These are phyloP conservation scores for Lepraria neglecta DNA, from an alignment of 495 filamentous ascomycete species.

Conservation along the genomic window DNA sequence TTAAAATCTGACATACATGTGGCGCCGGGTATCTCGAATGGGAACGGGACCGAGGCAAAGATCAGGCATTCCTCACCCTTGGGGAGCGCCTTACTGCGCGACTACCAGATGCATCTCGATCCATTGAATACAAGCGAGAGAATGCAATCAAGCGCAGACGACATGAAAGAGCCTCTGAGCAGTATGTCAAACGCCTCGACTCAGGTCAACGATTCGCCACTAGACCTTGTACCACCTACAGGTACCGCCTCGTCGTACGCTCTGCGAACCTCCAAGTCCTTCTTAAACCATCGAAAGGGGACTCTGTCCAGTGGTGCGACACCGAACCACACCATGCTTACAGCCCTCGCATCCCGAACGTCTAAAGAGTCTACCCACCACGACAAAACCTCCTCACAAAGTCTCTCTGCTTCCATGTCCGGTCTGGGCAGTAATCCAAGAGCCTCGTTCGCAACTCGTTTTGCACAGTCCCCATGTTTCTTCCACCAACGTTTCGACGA, in stretches of 20 bases:
- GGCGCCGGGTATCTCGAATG: too few relatives aligned
- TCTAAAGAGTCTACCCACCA: slow-evolving; percentile 51
- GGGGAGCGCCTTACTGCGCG: slow-evolving; percentile 32
- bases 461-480: slow-evolving; percentile 87
- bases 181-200: slow-evolving; percentile 28
- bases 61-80: slow-evolving; percentile 13
- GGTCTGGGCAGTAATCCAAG: slow-evolving; percentile 48
- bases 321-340: slow-evolving; percentile 79
- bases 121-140: slow-evolving; percentile 30
- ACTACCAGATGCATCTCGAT: slow-evolving; percentile 31
- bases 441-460: slow-evolving; percentile 55
- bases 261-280: slow-evolving; percentile 38
- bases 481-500: slow-evolving; percentile 96
- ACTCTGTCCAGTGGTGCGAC: slow-evolving; percentile 57
- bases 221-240: slow-evolving; percentile 29
- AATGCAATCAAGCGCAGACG: slow-evolving; percentile 22
- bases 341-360: slow-evolving; percentile 71
- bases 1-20: slow-evolving; percentile 1
- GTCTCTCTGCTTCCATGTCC: slow-evolving; percentile 59
- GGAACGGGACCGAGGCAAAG: slow-evolving; percentile 4
- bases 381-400: slow-evolving; percentile 44
- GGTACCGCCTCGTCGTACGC: slow-evolving; percentile 31
- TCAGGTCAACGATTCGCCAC: slow-evolving; percentile 29
- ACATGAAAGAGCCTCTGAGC: slow-evolving; percentile 25
- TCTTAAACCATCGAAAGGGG: slow-evolving; percentile 52